Evolutionary conservation across 2,329 filamentous ascomycete species (phyloP), one percentile per base, ranked within the genome.

Genomic region (Fonsecaea multimorphosa): DNA sequence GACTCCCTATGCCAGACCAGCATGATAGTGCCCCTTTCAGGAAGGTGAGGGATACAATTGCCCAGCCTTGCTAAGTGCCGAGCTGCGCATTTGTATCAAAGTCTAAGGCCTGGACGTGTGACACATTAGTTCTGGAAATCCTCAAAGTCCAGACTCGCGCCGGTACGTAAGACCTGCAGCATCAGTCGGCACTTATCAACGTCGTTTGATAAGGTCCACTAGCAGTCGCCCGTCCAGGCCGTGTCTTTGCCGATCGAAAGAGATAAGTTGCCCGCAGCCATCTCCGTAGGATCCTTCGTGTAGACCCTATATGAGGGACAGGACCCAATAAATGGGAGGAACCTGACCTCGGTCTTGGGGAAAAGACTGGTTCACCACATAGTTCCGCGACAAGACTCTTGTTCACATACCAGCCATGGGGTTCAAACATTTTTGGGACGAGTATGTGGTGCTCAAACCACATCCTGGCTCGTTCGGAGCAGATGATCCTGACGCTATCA

Each of bases 371-470:
- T 12, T 36, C 53, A 24, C 31, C n/a, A 40, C 51, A 49, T 14
- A 24, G 22, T 60, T 38, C 44, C 19, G 0, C 19, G 16, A 49
- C 1, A 49, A 24, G 22, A 24, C 9, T 49, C 44, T 24, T 24
- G 8, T 49, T 14, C 9, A 24, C 44, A 2, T 24, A 49, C 8
- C 44, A 49, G 29, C 27, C 19, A 58, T 58, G 56, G 56, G 44
- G n/a, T 58, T 58, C 56, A 64, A 49, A 31, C 49, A 59, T 14
- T 55, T 64, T 29, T 64, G 62, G 62, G 22, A 64, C 22, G 62
- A 64, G 24, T 24, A 64, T 60, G 55, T 64, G 29, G 62, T 64
- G 34, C 49, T 64, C 40, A 64, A 64, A 59, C 62, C 62, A 3
- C 54, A 59, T 9, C 46, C 62, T 29, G 62, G 62, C 32, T 64